A percentile compares a stretch with the other conserved stretches of the same genome.
phyloP scores from a whole-genome alignment of 2,329 filamentous ascomycete species.

The Xylaria sp. region DNA sequence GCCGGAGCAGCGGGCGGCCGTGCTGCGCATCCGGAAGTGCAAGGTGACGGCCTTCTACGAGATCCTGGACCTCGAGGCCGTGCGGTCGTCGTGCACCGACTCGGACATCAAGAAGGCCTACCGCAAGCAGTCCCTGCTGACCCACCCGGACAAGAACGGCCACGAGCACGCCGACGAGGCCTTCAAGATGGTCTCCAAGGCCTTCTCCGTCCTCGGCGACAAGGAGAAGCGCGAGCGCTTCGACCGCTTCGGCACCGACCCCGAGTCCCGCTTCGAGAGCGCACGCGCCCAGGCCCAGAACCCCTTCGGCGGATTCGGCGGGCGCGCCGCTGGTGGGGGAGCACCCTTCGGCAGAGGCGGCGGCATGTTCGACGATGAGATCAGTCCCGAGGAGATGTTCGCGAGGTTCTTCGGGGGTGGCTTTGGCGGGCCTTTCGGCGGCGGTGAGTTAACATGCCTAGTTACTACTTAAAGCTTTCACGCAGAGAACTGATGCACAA shows the following conservation, averaged over 20 bases:
- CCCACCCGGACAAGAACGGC: slow-evolving; percentile 98
- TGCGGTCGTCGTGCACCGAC: slow-evolving; percentile 73
- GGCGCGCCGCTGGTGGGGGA: slow-evolving; percentile 53
- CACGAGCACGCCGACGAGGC: slow-evolving; percentile 95
- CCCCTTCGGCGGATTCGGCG: slow-evolving; percentile 53
- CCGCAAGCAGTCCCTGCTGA: slow-evolving; percentile 90
- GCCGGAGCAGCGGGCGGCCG: slow-evolving; percentile 88
- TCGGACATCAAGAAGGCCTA: slow-evolving; percentile 97
- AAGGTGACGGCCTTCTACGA: slow-evolving; percentile 92
- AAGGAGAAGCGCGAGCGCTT: slow-evolving; percentile 91
- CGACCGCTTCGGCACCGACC: slow-evolving; percentile 90
- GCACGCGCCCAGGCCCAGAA: slow-evolving; percentile 63
- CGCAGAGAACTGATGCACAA: slow-evolving; percentile 12
- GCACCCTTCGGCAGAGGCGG: slow-evolving; percentile 61
- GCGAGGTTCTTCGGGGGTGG: slow-evolving; percentile 92
- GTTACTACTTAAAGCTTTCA: not conserved
- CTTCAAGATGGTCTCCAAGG: slow-evolving; percentile 96
- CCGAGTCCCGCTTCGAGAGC: slow-evolving; percentile 83
- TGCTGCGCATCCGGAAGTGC: slow-evolving; percentile 88
- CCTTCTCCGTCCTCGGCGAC: slow-evolving; percentile 93
- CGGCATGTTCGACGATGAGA: slow-evolving; percentile 85
- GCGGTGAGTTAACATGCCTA: slow-evolving; percentile 59
- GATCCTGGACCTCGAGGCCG: slow-evolving; percentile 77
- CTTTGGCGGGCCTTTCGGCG: slow-evolving; percentile 73
- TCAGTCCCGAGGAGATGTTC: slow-evolving; percentile 97